Evolutionary conservation across 495 filamentous ascomycete species (phyloP), one percentile per base, ranked within the genome.

Genomic region (Platismatia glauca): DNA sequence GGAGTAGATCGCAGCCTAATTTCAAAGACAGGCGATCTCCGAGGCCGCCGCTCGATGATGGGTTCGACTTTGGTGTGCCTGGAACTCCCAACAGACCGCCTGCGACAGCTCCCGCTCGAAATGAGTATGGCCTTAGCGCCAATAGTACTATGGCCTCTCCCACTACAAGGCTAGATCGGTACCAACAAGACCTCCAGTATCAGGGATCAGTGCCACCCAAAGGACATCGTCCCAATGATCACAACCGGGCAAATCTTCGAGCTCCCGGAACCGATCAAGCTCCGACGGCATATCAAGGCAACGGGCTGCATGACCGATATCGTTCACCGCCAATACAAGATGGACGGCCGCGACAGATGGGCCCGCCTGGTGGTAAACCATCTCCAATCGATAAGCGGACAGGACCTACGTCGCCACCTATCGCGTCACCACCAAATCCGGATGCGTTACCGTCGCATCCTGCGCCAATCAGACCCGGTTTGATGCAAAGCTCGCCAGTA

Each of bases 401-500:
- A 53, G 46, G 57, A 37, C 66, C 65, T 43, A 41, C 71, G 68
- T 67, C 72, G 59, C 68, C 76, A 68, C 61, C 77, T 74, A 66
- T 63, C 62, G 78, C 61, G 55, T 64, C 55, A 38, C 68, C 67
- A 44, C 56, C 71, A 24, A 77, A 82, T 58, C 63, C 63, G 3
- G 59, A 65, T 60, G 50, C 63, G 38, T n/a, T 65, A 37, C 75
- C 90, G 20, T 79, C 83, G 37, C 94, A 96, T 70, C 91, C 93
- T 13, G 76, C 79, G 7, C 94, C 94, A 15, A 83, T 95, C 56
- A 83, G 92, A 24, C 84, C 89, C 5, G 94, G 92, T 18, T 79
- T 87, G 57, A 83, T 88, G 72, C 73, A 78, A 27, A 70, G 72
- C 48, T 66, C 74, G 35, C 67, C 71, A 9, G 63, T 70, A 44